Evolutionary conservation across 805 yeast genomes (phyloP).

Genomic region (Myxozyma udenii): DNA sequence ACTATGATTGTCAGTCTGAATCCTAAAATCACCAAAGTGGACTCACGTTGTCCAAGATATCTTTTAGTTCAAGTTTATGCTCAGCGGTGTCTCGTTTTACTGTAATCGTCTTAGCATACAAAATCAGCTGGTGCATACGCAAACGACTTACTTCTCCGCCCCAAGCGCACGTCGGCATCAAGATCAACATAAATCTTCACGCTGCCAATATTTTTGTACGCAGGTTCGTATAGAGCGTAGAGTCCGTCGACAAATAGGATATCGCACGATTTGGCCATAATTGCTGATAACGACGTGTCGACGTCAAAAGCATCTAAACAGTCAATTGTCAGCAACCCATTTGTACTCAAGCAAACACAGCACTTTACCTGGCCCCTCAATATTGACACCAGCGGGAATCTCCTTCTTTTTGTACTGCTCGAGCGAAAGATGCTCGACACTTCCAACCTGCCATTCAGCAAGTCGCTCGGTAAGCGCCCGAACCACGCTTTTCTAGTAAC

Average conservation of each 20-base stretch:
- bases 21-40: not conserved
- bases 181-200: conserved; percentile 75
- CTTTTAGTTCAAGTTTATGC: conserved; percentile 10
- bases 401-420: conserved; percentile 2
- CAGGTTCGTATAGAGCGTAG: conserved; percentile 66
- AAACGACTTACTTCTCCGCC: conserved; percentile 58
- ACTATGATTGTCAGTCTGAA: conserved; percentile 32
- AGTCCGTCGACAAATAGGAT: conserved; percentile 66
- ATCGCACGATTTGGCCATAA: conserved; percentile 10
- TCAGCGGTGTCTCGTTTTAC: conserved; percentile 21
- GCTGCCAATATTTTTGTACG: conserved; percentile 45
- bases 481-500: conserved; percentile 17
- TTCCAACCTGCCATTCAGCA: conserved; percentile 13
- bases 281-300: conserved; percentile 2
- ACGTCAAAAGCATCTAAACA: conserved; percentile 19
- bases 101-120: not conserved
- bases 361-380: conserved; percentile 24
- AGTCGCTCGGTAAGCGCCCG: conserved; percentile 17
- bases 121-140: not conserved
- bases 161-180: conserved; percentile 79
- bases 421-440: conserved; percentile 10
- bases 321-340: not conserved
- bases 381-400: not conserved
- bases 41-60: conserved; percentile 18
- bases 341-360: not conserved